Percentiles rank a stretch among this genome's conserved stretches.
These are phyloP conservation scores for Acorus gramineus DNA, from an alignment of 106 monocot genomes.

Conservation along the genomic window DNA sequence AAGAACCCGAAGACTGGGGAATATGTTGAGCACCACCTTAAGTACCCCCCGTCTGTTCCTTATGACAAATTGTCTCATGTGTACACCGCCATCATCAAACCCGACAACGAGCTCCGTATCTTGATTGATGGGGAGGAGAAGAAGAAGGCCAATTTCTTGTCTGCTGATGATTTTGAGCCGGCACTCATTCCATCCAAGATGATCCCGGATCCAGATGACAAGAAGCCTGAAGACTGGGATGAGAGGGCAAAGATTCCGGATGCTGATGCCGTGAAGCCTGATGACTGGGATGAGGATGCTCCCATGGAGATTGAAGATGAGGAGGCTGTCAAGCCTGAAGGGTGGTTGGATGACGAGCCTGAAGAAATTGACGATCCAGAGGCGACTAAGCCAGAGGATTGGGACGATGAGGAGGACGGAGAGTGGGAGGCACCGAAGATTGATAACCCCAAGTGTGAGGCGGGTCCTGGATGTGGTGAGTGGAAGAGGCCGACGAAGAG, in stretches of 20 bases:
- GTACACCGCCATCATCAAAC: slow-evolving; percentile 69
- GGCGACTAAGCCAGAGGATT: slow-evolving; percentile 64
- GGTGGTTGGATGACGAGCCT: slow-evolving; percentile 88
- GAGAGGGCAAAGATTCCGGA: slow-evolving; percentile 75
- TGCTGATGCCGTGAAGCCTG: slow-evolving; percentile 70
- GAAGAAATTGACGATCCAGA: slow-evolving; percentile 86
- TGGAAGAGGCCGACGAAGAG: too few relatives aligned
- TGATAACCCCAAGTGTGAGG: too few relatives aligned
- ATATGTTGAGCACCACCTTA: slow-evolving; percentile 68
- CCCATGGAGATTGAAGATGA: slow-evolving; percentile 75
- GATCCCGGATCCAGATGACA: slow-evolving; percentile 78
- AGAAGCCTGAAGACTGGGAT: slow-evolving; percentile 93
- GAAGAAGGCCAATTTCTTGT: slow-evolving; percentile 58
- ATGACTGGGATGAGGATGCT: slow-evolving; percentile 93
- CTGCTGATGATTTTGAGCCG: slow-evolving; percentile 69
- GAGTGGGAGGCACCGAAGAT: too few relatives aligned
- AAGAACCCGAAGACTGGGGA: slow-evolving; percentile 65
- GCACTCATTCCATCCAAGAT: slow-evolving; percentile 59
- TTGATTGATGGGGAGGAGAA: slow-evolving; percentile 84
- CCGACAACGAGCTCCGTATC: slow-evolving; percentile 52
- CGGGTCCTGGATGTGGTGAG: too few relatives aligned
- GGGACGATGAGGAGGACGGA: slow-evolving; percentile 33
- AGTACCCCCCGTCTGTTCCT: slow-evolving; percentile 65
- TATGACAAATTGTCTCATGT: slow-evolving; percentile 66
- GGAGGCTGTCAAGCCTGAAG: slow-evolving; percentile 75